phyloP scores from a whole-genome alignment of 192 early-diverging fungal genomes.

The Coemansia biformis region DNA sequence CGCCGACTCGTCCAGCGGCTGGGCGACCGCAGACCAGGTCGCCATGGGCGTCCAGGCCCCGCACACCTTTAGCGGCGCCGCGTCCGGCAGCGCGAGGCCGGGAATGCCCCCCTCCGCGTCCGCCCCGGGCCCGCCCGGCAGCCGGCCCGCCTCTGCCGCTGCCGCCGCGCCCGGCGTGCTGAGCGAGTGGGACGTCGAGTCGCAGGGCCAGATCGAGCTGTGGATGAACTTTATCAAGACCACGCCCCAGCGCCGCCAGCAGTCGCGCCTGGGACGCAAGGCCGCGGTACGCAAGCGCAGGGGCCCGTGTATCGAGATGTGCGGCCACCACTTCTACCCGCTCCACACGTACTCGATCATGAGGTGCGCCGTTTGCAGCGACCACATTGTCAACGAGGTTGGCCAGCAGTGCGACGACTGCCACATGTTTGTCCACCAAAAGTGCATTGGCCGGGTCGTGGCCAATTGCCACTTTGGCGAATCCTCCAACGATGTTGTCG shows the following conservation, averaged over 20 bases:
- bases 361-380: conserved; percentile 94
- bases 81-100: conserved; percentile 1
- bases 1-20: conserved; percentile 54
- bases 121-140: neutral
- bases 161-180: conserved; percentile 36
- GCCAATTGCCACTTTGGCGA: conserved; percentile 77
- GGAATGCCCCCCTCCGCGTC: no score
- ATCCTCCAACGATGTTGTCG: conserved; percentile 17
- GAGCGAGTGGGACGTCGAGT: conserved; percentile 76
- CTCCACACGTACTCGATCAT: conserved; percentile 93
- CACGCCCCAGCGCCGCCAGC: conserved; percentile 38
- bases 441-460: conserved; percentile 78
- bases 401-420: conserved; percentile 97
- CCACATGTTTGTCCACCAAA: conserved; percentile 89
- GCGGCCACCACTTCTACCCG: conserved; percentile 91
- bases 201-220: conserved; percentile 80
- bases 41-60: conserved; percentile 8
- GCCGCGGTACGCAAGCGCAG: conserved; percentile 72
- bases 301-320: conserved; percentile 79
- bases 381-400: conserved; percentile 83
- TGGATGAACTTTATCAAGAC: conserved; percentile 79
- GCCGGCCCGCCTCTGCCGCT: neutral
- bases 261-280: conserved; percentile 62
- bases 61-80: conserved; percentile 7
- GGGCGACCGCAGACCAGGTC: conserved; percentile 48